A percentile compares a stretch with the other conserved stretches of the same genome.
Evolutionary conservation across 2,329 filamentous ascomycete species (phyloP).

Genomic region (Allantophomopsis cytisporea): DNA sequence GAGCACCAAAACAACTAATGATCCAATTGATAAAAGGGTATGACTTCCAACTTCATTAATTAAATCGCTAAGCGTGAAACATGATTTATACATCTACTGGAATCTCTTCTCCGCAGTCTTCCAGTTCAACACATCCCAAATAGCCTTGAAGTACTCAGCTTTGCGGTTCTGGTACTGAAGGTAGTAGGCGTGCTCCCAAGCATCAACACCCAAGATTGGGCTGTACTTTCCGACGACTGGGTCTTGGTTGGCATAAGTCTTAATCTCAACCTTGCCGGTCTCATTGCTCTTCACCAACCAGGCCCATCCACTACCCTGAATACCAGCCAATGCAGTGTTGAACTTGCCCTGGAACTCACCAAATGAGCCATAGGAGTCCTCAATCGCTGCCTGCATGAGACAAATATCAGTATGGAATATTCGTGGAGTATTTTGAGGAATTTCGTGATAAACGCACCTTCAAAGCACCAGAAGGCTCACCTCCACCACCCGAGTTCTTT

Average conservation of each 20-base stretch:
- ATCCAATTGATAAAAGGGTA: too few species aligned
- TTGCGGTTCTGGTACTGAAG: slow-evolving; percentile 95
- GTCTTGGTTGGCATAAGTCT: slow-evolving; percentile 76
- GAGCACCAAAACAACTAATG: too few species aligned
- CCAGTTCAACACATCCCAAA: slow-evolving; percentile 97
- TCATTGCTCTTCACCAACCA: slow-evolving; percentile 42
- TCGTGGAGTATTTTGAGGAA: too few species aligned
- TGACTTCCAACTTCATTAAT: too few species aligned
- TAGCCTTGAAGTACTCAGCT: slow-evolving; percentile 85
- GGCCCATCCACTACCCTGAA: slow-evolving; percentile 45
- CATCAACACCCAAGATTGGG: slow-evolving; percentile 80
- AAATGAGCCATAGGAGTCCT: slow-evolving; percentile 32
- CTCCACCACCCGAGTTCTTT: slow-evolving; percentile 48
- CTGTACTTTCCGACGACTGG: slow-evolving; percentile 72
- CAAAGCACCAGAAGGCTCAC: slow-evolving; percentile 37
- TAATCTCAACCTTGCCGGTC: slow-evolving; percentile 41
- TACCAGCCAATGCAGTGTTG: slow-evolving; percentile 42
- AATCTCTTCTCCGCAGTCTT: slow-evolving; percentile 74
- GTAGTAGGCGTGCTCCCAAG: slow-evolving; percentile 95
- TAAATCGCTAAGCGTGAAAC: too few species aligned
- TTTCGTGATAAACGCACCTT: slow-evolving; percentile 11
- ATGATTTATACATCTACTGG: slow-evolving; percentile 14
- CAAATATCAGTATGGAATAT: background rate
- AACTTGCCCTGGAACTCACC: slow-evolving; percentile 41
- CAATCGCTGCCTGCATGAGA: slow-evolving; percentile 16